Evolutionary conservation across 2,329 filamentous ascomycete species (phyloP), one percentile per base, ranked within the genome.

Genomic region (Pestalotiopsis fici): DNA sequence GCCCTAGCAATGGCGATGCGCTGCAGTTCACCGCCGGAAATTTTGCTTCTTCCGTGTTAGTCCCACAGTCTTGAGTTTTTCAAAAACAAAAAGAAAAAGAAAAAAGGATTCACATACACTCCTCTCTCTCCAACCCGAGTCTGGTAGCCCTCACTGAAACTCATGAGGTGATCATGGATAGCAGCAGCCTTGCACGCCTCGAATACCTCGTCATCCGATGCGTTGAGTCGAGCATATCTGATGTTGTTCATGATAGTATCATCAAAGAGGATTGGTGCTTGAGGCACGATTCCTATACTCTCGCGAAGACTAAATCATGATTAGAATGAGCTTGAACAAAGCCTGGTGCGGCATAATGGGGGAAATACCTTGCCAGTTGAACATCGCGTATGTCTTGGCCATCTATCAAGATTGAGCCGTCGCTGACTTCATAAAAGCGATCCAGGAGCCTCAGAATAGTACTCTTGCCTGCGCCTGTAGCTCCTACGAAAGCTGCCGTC

Each of bases 1-100:
- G 92, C 91, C 28, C 92, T 87, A 7, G 90, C 90, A 74, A 91
- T 91, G 4, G 90, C 89, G 31, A 91, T 85, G 59, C 90, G 86
- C 72, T 92, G 90, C 5, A 91, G 78, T 74, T 92, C 89, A 27
- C 90, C 90, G 1, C 90, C 90, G 3, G 89, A 91, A 2, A 92
- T 79, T 80, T 89, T 89, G 64, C 83, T 85, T 67, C 7, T 67
- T 15, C n/a, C 31, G 2, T 37, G 64, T 76, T 35, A 76, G 69
- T 15, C 4, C 21, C 11, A 28, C 18, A n/a, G n/a, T n/a, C n/a
- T n/a, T n/a, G n/a, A n/a, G n/a, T n/a, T n/a, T n/a, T n/a, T n/a
- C n/a, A n/a, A n/a, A n/a, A n/a, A n/a, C n/a, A n/a, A n/a, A n/a
- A n/a, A n/a, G n/a, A n/a, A n/a, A n/a, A n/a, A n/a, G n/a, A 35